Evolutionary conservation across 306 rosid species (phyloP), one percentile per base, ranked within the genome.

Genomic region (Cucumis cinereus): DNA sequence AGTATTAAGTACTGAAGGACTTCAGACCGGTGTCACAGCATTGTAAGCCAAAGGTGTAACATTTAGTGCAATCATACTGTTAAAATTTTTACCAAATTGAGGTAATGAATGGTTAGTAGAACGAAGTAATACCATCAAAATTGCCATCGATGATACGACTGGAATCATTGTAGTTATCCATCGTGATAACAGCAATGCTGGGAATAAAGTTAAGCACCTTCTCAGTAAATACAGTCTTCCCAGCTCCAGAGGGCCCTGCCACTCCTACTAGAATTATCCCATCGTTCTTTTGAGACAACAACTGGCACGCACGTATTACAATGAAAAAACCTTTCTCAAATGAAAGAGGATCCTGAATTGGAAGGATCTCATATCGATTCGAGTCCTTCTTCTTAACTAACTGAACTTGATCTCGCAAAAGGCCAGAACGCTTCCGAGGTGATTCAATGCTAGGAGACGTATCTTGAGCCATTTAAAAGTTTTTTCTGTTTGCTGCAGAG

Each of bases 211-310:
- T 90, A 77, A 86, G 89, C 71, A 95, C 87, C 83, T 95, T 95
- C 81, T 95, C 98, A 10, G 99, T 92, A 79, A 95, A 95, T 73
- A 92, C 96, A 79, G 96, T 92, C 85, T 95, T 95, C 82, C 98
- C 98, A 36, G 99, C 99, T 77, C 99, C 98, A 30, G 99, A 95
- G 58, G 99, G 98, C 67, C 98, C 99, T 24, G 99, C 99, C 76
- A 95, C 96, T 85, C 99, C 99, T 22, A 92, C 99, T 17, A 95
- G 80, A 55, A 88, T 78, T 82, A 92, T 73, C 82, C 99, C 99
- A 41, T 88, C 91, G 76, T 95, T 92, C 83, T 92, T 92, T 81
- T 95, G 98, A 75, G 98, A 94, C 86, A 95, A 71, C 84, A 90
- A 82, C 78, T 95, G 99, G 79, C 96, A 90, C 2, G 99, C 99